Evolutionary conservation across 202 grass and related monocot genomes (phyloP), one percentile per base, ranked within the genome.

Genomic region (Sporobolus alterniflorus): DNA sequence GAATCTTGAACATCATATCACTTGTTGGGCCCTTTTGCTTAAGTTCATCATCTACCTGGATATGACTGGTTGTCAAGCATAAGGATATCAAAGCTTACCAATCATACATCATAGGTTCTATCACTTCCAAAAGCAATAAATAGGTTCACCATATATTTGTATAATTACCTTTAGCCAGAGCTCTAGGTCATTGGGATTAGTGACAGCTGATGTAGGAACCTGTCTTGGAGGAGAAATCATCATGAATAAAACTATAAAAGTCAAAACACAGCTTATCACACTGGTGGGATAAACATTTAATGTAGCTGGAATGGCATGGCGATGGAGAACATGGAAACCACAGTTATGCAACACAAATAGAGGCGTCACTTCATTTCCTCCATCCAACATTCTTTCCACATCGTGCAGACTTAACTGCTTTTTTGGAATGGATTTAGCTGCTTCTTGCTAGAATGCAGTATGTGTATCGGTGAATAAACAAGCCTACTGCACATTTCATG

Each of bases 1-100:
- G 91, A 80, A 98, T 75, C 74, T 98, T 94, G 72, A 98, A 98
- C 74, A 98, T 82, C 96, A 96, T 94, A 77, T 98, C 96, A 56
- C 87, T 96, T 57, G 96, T 98, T 11, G 89, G 82, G 7, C 96
- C 96, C 83, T 96, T 98, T 83, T 98, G 93, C 83, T 46, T 96
- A 43, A 96, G 82, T 74, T 96, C 93, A 89, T 92, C 91, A 82
- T 98, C 90, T 32, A 98, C 89, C 96, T 98, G 72, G 5, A 83
- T 76, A 83, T 44, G 50, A 81, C 73, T 49, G 18, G 11, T 84
- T 43, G 25, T 86, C 80, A 78, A 74, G 26, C 24, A 6, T 31
- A 73, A 62, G 72, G 9, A 83, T 76, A 83, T 44, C 50, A 81
- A 81, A 36, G 18, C 15, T 86, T 43, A 18, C 80, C 76, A 82